Evolutionary conservation across 2,329 filamentous ascomycete species (phyloP).

Genomic region (Stemphylium vesicarium): DNA sequence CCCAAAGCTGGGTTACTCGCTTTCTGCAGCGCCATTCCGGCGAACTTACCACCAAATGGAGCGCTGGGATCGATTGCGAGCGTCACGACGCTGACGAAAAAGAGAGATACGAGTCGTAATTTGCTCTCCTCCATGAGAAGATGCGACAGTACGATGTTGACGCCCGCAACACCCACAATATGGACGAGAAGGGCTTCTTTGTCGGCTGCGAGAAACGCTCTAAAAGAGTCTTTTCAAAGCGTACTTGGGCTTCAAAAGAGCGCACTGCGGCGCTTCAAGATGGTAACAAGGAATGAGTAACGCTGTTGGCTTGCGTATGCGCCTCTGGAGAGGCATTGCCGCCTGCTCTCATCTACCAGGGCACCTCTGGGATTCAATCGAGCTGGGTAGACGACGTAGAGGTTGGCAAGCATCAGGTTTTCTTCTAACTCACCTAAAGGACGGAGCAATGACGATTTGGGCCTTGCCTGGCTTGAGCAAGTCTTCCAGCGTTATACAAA

Average conservation of each 20-base stretch:
- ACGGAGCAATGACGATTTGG: not conserved
- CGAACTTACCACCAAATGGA: slow-evolving; percentile 8
- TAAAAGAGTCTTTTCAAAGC: slow-evolving; percentile 8
- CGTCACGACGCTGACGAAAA: slow-evolving; percentile 6
- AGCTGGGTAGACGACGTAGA: slow-evolving; percentile 1
- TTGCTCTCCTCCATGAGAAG: slow-evolving; percentile 14
- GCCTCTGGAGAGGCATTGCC: slow-evolving; percentile 14
- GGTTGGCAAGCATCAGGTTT: not conserved
- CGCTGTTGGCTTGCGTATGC: slow-evolving; percentile 14
- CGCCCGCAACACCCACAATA: slow-evolving; percentile 15
- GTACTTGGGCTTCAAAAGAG: not conserved
- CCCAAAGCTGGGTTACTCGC: slow-evolving; percentile 15
- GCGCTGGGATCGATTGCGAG: slow-evolving; percentile 3
- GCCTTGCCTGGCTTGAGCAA: not conserved
- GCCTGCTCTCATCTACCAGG: slow-evolving; percentile 14
- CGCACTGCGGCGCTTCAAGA: slow-evolving; percentile 2
- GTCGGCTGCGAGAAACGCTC: not conserved
- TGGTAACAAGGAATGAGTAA: not conserved
- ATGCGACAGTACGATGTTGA: slow-evolving; percentile 13
- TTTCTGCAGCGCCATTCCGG: slow-evolving; percentile 2
- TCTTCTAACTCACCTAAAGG: not conserved
- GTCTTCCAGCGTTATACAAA: not conserved
- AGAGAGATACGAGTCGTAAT: slow-evolving; percentile 11
- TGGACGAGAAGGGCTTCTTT: slow-evolving; percentile 12
- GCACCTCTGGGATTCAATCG: slow-evolving; percentile 4